These are phyloP conservation scores for Schizosaccharomyces cryophilus DNA, from an alignment of 805 yeast species.

Conservation along the genomic window DNA sequence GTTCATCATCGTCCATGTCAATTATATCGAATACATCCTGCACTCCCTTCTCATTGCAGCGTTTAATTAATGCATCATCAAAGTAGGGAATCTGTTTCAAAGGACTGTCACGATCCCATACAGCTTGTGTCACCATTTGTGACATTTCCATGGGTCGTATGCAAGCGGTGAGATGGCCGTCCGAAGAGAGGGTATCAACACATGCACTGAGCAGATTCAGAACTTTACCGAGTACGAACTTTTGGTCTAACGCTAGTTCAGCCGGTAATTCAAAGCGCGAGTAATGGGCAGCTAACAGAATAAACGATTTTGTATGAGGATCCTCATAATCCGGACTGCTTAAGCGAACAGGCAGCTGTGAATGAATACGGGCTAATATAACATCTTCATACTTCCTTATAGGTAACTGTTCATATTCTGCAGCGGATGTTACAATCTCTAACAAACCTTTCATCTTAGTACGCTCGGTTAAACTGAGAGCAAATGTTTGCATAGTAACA, in stretches of 20 bases:
- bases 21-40: slow-evolving; percentile 61
- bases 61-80: slow-evolving; percentile 22
- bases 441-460: slow-evolving; percentile 37
- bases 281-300: slow-evolving; percentile 60
- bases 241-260: slow-evolving; percentile 36
- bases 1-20: slow-evolving; percentile 39
- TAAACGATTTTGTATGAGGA: slow-evolving; percentile 44
- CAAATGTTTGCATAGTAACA: slow-evolving; percentile 39
- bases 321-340: slow-evolving; percentile 13
- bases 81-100: slow-evolving; percentile 63
- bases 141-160: slow-evolving; percentile 63
- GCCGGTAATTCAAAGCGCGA: slow-evolving; percentile 37
- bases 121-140: slow-evolving; percentile 70
- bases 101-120: slow-evolving; percentile 61
- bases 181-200: slow-evolving; percentile 54
- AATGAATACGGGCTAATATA: slow-evolving; percentile 26
- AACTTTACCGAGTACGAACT: slow-evolving; percentile 24
- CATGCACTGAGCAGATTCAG: slow-evolving; percentile 35
- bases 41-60: slow-evolving; percentile 31
- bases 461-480: slow-evolving; percentile 24
- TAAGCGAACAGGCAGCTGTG: slow-evolving; percentile 38
- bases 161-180: slow-evolving; percentile 48
- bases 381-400: slow-evolving; percentile 36
- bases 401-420: slow-evolving; percentile 45
- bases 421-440: slow-evolving; percentile 39